Evolutionary conservation across 208 protist species (phyloP).

Genomic region (Trypanosoma theileri): DNA sequence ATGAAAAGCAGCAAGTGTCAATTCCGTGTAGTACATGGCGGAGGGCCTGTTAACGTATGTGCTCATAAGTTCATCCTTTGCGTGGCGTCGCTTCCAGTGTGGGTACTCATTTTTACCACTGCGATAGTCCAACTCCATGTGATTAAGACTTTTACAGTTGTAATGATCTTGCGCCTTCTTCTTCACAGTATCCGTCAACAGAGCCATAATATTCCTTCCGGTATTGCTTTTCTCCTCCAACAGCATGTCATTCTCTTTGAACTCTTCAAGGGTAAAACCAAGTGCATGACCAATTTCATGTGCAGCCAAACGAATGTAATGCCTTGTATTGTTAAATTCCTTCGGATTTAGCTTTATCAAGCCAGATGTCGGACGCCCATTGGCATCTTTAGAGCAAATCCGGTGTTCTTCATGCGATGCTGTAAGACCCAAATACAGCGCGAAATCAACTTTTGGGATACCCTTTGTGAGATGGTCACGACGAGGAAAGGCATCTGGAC

Average conservation of each 20-base stretch:
- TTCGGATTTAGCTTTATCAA: slow-evolving; percentile 42
- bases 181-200: neutral
- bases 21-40: no score
- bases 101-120: slow-evolving; percentile 49
- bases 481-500: slow-evolving; percentile 11
- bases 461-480: no score
- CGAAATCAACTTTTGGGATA: no score
- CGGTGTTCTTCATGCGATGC: no score
- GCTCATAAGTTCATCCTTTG: slow-evolving; percentile 82
- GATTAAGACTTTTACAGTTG: slow-evolving; percentile 46
- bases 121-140: slow-evolving; percentile 70
- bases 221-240: slow-evolving; percentile 38
- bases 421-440: no score
- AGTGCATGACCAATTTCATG: slow-evolving; percentile 55
- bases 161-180: slow-evolving; percentile 45
- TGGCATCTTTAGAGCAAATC: slow-evolving; percentile 5
- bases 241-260: slow-evolving; percentile 69
- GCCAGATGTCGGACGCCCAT: slow-evolving; percentile 31
- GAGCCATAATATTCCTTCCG: no score
- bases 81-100: slow-evolving; percentile 50
- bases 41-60: neutral
- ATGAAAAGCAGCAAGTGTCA: no score
- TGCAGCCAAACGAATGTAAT: slow-evolving; percentile 28
- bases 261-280: no score
- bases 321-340: slow-evolving; percentile 22